Conservation (phyloP, 2,329 filamentous ascomycete species). For the Colletotrichum sansevieriae region DNA sequence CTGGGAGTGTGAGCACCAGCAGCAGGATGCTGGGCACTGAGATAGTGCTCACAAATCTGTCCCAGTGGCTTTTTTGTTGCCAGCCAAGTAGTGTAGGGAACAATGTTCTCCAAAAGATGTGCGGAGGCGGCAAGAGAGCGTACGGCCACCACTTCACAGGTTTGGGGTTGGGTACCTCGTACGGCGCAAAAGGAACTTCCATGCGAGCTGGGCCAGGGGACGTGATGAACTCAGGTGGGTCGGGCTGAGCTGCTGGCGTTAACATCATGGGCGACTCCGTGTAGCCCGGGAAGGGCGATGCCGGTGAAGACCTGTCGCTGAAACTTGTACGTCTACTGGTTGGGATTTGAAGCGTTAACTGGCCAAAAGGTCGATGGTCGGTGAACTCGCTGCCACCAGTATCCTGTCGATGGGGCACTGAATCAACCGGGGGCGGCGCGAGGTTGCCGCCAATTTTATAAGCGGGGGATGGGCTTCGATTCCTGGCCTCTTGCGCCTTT, state of each 20-base stretch:
- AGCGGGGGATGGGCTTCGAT: constrained; percentile 48
- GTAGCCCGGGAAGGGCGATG: constrained; percentile 77
- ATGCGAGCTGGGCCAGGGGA: constrained; percentile 57
- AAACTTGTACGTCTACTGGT: constrained; percentile 58
- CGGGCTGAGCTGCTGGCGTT: constrained; percentile 55
- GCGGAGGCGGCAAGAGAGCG: constrained; percentile 76
- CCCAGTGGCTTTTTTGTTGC: constrained; percentile 85
- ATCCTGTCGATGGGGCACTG: constrained; percentile 27
- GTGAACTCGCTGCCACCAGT: constrained; percentile 17
- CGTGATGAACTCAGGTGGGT: constrained; percentile 68
- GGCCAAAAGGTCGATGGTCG: constrained; percentile 28
- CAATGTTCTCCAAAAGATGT: constrained; percentile 77
- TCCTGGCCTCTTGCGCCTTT: constrained; percentile 41
- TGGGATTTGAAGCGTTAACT: constrained; percentile 62
- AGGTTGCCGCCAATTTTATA: constrained; percentile 57
- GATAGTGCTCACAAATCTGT: constrained; percentile 83
- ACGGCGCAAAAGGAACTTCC: constrained; percentile 62
- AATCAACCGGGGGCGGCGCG: constrained; percentile 55
- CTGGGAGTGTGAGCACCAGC: constrained; percentile 89
- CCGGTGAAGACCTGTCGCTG: constrained; percentile 61
- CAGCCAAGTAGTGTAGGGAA: constrained; percentile 91
- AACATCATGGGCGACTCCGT: constrained; percentile 68
- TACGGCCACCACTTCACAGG: constrained; percentile 86
- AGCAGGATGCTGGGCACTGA: constrained; percentile 93
- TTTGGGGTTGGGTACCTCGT: constrained; percentile 56